Evolutionary conservation across 805 yeast species (phyloP), one percentile per base, ranked within the genome.

Genomic region (Spencermartinsiella europaea): DNA sequence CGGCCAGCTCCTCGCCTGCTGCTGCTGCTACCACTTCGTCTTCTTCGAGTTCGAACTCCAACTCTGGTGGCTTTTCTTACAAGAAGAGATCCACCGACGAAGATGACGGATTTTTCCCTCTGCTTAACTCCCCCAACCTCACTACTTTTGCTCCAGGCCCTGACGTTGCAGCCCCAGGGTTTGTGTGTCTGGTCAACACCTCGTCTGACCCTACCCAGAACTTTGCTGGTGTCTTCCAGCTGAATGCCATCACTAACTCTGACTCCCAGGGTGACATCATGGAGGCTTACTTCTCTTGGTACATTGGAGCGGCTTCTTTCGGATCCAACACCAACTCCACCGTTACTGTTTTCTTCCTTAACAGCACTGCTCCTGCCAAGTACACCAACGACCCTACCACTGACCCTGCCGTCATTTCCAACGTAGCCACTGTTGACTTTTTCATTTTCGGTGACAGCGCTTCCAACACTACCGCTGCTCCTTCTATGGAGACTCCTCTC

Each of bases 131-230:
- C 2, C 42, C 42, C 27, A 34, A 34, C 8, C 42, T 39, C 16
- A 22, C 14, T 19, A 39, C 42, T 16, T 39, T 39, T 25, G 42
- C 42, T 8, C 31, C 34, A 14, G 42, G 42, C 19, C 34, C 42
- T 21, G 25, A 39, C 42, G 34, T 34, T 15, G 21, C 25, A 15
- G 42, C 42, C 19, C 42, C 42, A 12, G 42, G 42, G 16, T 21
- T 39, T 7, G 42, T 39, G 3, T 33, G 21, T 2, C 34, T 39
- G 2, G n/a, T 22, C 21, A 39, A 39, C 34, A 39, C 42, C 34
- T 20, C 34, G 21, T 39, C 42, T 16, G 42, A 39, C 42, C 42
- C 42, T 21, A 39, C 42, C n/a, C 42, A 39, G 34, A 39, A 39
- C 42, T 21, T 39, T 33, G 42, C 42, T 10, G 42, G 42, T 22